A percentile compares a stretch with the other conserved stretches of the same genome.
phyloP scores from a whole-genome alignment of 1,284 basidiomycete species.

The Laetiporus sulphureus region DNA sequence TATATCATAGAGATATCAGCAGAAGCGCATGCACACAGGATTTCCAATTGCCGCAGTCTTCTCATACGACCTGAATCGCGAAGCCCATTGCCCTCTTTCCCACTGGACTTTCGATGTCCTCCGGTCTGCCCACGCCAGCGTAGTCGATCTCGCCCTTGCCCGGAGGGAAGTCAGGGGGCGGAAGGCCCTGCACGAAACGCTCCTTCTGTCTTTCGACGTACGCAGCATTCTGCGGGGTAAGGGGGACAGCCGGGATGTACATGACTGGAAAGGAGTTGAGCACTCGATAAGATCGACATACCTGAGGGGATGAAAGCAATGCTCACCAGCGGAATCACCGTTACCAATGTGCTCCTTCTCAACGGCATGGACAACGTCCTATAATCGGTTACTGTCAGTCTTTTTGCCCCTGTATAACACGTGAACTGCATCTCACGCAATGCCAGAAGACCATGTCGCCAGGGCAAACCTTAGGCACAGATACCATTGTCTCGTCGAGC shows the following conservation, averaged over 20 bases:
- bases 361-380: conserved; percentile 77
- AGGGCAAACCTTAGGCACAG: conserved; percentile 66
- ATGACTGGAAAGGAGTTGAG: conserved; percentile 47
- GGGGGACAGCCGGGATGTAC: conserved; percentile 79
- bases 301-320: too few relatives aligned
- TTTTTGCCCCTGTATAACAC: too few relatives aligned
- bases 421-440: conserved; percentile 34
- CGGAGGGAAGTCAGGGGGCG: conserved; percentile 72
- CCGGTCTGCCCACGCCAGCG: conserved; percentile 39
- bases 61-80: conserved; percentile 18
- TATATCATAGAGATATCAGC: too few relatives aligned
- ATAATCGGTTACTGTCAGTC: not conserved
- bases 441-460: conserved; percentile 90
- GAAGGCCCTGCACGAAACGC: conserved; percentile 50
- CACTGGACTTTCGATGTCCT: conserved; percentile 40
- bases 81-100: conserved; percentile 55
- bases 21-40: too few relatives aligned
- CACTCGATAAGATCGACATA: not conserved
- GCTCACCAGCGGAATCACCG: conserved; percentile 62
- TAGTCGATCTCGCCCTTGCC: conserved; percentile 51
- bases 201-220: conserved; percentile 62
- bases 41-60: too few relatives aligned
- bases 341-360: conserved; percentile 65
- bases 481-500: conserved; percentile 68
- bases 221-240: conserved; percentile 53